Conservation (phyloP, 306 rosid species). For the Cyclanthera cordifolia region DNA sequence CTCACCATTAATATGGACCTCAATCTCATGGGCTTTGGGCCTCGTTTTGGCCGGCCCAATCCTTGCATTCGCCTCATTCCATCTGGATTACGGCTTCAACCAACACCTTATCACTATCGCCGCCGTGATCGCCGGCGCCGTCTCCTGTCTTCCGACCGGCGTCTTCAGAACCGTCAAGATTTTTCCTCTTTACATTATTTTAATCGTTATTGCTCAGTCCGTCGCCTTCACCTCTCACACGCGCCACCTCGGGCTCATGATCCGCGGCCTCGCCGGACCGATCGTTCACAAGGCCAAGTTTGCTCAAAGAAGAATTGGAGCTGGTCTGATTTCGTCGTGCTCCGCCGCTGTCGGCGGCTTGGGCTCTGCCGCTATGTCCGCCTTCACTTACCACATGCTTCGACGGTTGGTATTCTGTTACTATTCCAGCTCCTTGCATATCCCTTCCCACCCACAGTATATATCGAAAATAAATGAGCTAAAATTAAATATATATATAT, state of each 20-base stretch:
- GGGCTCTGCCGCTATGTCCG: conserved; percentile 48
- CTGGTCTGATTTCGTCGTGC: conserved; percentile 44
- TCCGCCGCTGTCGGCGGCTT: conserved; percentile 37
- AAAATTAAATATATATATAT: no score
- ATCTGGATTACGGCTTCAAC: conserved; percentile 44
- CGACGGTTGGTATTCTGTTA: conserved; percentile 6
- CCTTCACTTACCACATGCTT: conserved; percentile 73
- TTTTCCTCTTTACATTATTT: conserved; percentile 52
- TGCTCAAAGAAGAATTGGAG: conserved; percentile 28
- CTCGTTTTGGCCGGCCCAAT: conserved; percentile 49
- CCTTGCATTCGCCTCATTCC: conserved; percentile 41
- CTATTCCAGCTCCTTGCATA: no score
- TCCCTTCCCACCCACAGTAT: no score
- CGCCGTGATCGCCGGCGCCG: conserved; percentile 48
- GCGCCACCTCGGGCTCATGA: conserved; percentile 62
- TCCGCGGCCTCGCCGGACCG: conserved; percentile 42
- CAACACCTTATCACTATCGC: conserved; percentile 33
- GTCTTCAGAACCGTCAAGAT: conserved; percentile 45
- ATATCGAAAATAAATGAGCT: no score
- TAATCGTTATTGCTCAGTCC: conserved; percentile 40
- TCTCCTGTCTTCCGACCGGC: conserved; percentile 69
- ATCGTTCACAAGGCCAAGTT: conserved; percentile 23
- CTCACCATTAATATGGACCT: conserved; percentile 58
- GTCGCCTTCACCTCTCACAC: conserved; percentile 67
- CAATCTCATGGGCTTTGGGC: conserved; percentile 77